A percentile compares a stretch with the other conserved stretches of the same genome.
These are phyloP conservation scores for Scheffersomyces cryptocercus DNA, from an alignment of 1,139 yeast genomes.

Conservation along the genomic window DNA sequence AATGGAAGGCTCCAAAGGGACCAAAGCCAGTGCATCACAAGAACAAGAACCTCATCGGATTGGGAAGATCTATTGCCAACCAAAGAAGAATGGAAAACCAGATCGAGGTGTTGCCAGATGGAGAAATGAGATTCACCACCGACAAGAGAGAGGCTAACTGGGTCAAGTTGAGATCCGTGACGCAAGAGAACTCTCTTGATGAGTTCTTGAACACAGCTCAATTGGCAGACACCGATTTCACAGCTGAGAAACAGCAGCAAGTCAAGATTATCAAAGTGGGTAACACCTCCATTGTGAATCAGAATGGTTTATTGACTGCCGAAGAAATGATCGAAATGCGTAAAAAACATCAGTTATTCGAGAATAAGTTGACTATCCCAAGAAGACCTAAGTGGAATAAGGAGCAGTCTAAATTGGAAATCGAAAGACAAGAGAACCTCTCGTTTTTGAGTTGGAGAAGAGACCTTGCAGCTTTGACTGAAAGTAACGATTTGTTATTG, in stretches of 20 bases:
- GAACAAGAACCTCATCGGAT: constrained; percentile 79
- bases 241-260: constrained; percentile 84
- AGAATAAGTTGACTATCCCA: constrained; percentile 86
- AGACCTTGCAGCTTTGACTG: constrained; percentile 80
- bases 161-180: constrained; percentile 89
- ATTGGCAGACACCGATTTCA: constrained; percentile 92
- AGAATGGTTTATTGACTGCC: constrained; percentile 54
- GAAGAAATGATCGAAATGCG: constrained; percentile 68
- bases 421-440: constrained; percentile 86
- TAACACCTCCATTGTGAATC: constrained; percentile 51
- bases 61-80: constrained; percentile 83
- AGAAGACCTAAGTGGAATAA: constrained; percentile 87
- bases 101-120: constrained; percentile 75
- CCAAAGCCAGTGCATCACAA: constrained; percentile 87
- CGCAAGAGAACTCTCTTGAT: constrained; percentile 92
- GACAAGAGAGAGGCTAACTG: constrained; percentile 83
- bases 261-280: constrained; percentile 83
- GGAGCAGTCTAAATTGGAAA: constrained; percentile 68
- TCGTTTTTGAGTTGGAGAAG: constrained; percentile 95
- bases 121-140: constrained; percentile 80
- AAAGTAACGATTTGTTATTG: constrained; percentile 74
- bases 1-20: constrained; percentile 76
- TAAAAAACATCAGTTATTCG: constrained; percentile 70
- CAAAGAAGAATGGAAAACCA: constrained; percentile 69
- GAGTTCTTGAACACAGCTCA: constrained; percentile 95